Evolutionary conservation across 306 rosid species (phyloP).

Genomic region (Canavalia gladiata): DNA sequence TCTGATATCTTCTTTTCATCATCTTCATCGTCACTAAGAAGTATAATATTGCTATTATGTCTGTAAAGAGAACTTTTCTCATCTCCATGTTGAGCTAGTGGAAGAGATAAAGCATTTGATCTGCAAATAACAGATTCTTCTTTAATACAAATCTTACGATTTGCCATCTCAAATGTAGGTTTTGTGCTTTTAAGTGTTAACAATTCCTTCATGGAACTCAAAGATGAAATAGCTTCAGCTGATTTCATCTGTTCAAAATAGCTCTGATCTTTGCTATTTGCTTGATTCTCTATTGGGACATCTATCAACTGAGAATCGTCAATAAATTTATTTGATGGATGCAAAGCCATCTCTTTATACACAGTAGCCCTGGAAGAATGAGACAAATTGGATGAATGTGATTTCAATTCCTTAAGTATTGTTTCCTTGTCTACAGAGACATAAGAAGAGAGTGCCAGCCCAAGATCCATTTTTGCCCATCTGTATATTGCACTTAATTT

Average conservation of each 20-base stretch:
- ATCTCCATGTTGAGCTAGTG: conserved; percentile 51
- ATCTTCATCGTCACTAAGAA: conserved; percentile 86
- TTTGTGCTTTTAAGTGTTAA: conserved; percentile 42
- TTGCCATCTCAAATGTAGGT: conserved; percentile 47
- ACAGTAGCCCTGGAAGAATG: conserved; percentile 45
- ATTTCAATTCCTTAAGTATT: conserved; percentile 44
- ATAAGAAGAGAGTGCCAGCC: conserved; percentile 79
- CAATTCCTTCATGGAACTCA: conserved; percentile 41
- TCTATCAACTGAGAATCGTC: conserved; percentile 56
- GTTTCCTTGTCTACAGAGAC: conserved; percentile 56
- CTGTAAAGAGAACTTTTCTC: conserved; percentile 56
- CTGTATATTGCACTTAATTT: conserved; percentile 94
- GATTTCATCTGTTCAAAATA: conserved; percentile 52
- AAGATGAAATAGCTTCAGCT: conserved; percentile 51
- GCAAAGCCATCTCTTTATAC: conserved; percentile 56
- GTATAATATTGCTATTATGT: conserved; percentile 61
- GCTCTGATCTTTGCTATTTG: conserved; percentile 48
- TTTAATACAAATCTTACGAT: conserved; percentile 45
- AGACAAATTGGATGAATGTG: conserved; percentile 42
- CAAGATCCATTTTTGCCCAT: conserved; percentile 97
- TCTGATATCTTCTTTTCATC: conserved; percentile 59
- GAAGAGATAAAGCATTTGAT: conserved; percentile 51
- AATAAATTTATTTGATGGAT: conserved; percentile 47
- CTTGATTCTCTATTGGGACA: conserved; percentile 51
- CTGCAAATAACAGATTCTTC: conserved; percentile 55